phyloP scores from a whole-genome alignment of 1,284 basidiomycete genomes.

The Rhizoctonia solani region DNA sequence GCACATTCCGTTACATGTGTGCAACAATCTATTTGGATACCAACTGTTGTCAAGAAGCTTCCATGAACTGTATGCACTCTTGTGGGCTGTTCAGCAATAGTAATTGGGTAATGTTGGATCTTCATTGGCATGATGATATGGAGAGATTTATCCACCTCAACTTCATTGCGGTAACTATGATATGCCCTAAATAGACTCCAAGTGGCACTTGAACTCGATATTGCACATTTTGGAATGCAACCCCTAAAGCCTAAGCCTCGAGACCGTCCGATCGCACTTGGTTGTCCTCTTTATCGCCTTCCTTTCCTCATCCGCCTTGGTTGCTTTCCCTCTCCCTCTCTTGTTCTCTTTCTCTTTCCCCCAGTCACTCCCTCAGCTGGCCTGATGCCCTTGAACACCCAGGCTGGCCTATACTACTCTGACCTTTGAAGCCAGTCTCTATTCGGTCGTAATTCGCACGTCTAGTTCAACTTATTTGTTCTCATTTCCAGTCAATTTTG shows the following conservation, averaged over 20 bases:
- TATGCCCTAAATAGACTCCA: not conserved
- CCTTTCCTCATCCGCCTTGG: slow-evolving; percentile 5
- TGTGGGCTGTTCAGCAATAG: no score
- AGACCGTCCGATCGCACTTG: slow-evolving; percentile 23
- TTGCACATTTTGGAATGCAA: slow-evolving; percentile 1
- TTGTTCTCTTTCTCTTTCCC: slow-evolving; percentile 6
- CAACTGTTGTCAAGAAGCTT: no score
- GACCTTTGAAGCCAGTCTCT: slow-evolving; percentile 34
- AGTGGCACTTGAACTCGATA: not conserved
- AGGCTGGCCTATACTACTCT: slow-evolving; percentile 18
- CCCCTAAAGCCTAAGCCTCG: slow-evolving; percentile 5
- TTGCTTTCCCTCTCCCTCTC: not conserved
- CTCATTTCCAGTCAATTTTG: no score
- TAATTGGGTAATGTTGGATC: not conserved
- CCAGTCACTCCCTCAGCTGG: slow-evolving; percentile 28
- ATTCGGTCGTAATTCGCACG: not conserved
- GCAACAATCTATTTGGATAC: no score
- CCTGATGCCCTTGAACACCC: slow-evolving; percentile 31
- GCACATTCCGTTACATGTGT: no score
- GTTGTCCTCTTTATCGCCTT: slow-evolving; percentile 21
- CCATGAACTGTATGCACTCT: no score
- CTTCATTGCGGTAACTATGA: not conserved
- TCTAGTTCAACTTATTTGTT: not conserved
- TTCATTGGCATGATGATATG: not conserved
- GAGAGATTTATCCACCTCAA: not conserved